Conservation (phyloP, 305 asterid species). For the Fraxinus albicans region DNA sequence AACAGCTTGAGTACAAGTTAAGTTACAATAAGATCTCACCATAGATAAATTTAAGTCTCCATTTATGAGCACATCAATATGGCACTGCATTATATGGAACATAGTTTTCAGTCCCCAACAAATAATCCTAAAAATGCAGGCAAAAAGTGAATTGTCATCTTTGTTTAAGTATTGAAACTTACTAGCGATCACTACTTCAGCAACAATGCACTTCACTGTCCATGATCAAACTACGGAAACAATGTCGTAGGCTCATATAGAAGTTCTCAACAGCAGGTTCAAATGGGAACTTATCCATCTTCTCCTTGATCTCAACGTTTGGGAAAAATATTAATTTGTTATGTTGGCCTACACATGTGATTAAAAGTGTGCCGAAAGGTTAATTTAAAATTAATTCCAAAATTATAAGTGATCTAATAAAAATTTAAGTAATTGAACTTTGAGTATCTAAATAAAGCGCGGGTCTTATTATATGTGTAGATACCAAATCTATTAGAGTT, state of each 20-base stretch:
- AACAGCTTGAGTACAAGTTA: constrained; percentile 13
- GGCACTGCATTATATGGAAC: constrained; percentile 41
- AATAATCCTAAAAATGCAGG: constrained; percentile 30
- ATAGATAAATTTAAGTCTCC: constrained; percentile 38
- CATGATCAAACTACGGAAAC: too few species aligned
- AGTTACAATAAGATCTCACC: constrained; percentile 31
- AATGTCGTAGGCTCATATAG: too few species aligned
- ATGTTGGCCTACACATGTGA: too few species aligned
- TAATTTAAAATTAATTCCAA: too few species aligned
- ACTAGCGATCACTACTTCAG: constrained; percentile 48
- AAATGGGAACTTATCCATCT: constrained; percentile 53
- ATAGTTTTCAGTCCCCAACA: constrained; percentile 15
- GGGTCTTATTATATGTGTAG: too few species aligned
- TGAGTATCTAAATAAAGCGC: too few species aligned
- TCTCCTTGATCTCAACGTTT: constrained; percentile 37
- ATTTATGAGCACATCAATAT: constrained; percentile 51
- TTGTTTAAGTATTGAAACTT: constrained; percentile 33
- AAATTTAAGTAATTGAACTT: too few species aligned
- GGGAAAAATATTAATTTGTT: too few species aligned
- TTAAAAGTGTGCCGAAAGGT: too few species aligned
- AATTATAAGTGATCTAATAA: too few species aligned
- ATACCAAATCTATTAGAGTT: too few species aligned
- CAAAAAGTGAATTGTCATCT: constrained; percentile 34
- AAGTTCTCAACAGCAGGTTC: constrained; percentile 63
- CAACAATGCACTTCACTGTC: constrained; percentile 75